These are phyloP conservation scores for Pholiota adiposa DNA, from an alignment of 1,284 basidiomycete genomes.

Conservation along the genomic window DNA sequence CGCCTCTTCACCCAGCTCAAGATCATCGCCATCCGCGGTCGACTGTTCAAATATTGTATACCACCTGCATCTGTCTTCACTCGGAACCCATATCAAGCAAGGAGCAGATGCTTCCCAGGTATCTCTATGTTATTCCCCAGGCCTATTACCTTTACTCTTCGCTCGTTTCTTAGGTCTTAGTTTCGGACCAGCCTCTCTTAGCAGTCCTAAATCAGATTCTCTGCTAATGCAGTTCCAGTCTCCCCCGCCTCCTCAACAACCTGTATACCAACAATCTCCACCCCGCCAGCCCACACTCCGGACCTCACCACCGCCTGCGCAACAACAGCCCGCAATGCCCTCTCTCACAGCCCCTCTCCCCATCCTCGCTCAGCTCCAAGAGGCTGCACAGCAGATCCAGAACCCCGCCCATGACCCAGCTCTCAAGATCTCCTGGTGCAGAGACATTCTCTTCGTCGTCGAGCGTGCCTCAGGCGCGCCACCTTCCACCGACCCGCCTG, in stretches of 20 bases:
- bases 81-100: no score
- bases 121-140: no score
- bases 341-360: slow-evolving; percentile 70
- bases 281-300: slow-evolving; percentile 7
- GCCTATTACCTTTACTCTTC: no score
- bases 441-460: slow-evolving; percentile 81
- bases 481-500: slow-evolving; percentile 47
- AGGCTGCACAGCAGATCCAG: slow-evolving; percentile 18
- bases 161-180: no score
- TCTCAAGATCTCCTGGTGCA: slow-evolving; percentile 73
- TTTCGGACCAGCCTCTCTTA: no score
- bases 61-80: no score
- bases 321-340: slow-evolving; percentile 36
- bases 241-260: slow-evolving; percentile 21
- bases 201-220: no score
- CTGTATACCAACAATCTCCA: slow-evolving; percentile 9
- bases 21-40: no score
- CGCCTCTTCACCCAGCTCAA: no score
- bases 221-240: slow-evolving; percentile 3
- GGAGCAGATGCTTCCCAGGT: no score
- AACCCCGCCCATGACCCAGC: slow-evolving; percentile 53
- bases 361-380: slow-evolving; percentile 59
- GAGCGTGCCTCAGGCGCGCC: slow-evolving; percentile 51
- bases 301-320: neutral
- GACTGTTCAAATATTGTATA: no score